Percentiles rank a stretch among this genome's conserved stretches.
phyloP scores from a whole-genome alignment of 352 stramenopile species.

The Thalassiosira mediterranea region DNA sequence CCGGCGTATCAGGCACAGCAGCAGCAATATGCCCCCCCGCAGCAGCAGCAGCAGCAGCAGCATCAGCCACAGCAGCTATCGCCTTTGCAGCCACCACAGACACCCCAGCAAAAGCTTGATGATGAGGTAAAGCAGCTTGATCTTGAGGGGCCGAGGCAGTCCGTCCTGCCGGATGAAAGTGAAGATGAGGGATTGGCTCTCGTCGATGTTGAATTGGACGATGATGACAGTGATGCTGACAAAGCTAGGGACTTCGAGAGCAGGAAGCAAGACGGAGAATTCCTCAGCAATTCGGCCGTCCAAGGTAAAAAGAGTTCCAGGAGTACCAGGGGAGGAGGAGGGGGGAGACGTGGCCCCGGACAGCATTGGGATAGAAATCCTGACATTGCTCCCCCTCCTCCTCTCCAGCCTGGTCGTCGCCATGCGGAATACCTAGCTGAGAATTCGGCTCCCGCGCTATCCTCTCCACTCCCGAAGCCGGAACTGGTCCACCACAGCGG shows the following conservation, averaged over 20 bases:
- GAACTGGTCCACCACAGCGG: slow-evolving; percentile 70
- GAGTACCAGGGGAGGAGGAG: background rate
- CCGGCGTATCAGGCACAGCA: background rate
- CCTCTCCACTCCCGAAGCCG: slow-evolving; percentile 66
- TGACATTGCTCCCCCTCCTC: slow-evolving; percentile 51
- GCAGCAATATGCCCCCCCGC: slow-evolving; percentile 1
- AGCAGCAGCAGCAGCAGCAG: background rate
- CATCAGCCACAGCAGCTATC: slow-evolving; percentile 5
- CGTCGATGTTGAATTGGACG: slow-evolving; percentile 54
- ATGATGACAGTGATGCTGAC: slow-evolving; percentile 11
- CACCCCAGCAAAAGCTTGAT: slow-evolving; percentile 20
- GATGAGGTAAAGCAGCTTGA: slow-evolving; percentile 26
- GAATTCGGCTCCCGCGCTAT: slow-evolving; percentile 21
- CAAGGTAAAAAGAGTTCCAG: slow-evolving; percentile 4
- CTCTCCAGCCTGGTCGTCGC: slow-evolving; percentile 22
- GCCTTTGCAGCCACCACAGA: background rate
- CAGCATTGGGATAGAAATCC: slow-evolving; percentile 35
- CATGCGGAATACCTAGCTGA: slow-evolving; percentile 43
- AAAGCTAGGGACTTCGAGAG: slow-evolving; percentile 11
- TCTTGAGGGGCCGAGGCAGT: slow-evolving; percentile 19
- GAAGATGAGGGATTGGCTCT: slow-evolving; percentile 52
- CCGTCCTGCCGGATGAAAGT: slow-evolving; percentile 27
- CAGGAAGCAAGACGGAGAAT: slow-evolving; percentile 37
- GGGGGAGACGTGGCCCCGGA: background rate
- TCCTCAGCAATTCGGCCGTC: slow-evolving; percentile 2